phyloP scores from a whole-genome alignment of 169 alveolate species.

The Amoebophrya sp. region DNA sequence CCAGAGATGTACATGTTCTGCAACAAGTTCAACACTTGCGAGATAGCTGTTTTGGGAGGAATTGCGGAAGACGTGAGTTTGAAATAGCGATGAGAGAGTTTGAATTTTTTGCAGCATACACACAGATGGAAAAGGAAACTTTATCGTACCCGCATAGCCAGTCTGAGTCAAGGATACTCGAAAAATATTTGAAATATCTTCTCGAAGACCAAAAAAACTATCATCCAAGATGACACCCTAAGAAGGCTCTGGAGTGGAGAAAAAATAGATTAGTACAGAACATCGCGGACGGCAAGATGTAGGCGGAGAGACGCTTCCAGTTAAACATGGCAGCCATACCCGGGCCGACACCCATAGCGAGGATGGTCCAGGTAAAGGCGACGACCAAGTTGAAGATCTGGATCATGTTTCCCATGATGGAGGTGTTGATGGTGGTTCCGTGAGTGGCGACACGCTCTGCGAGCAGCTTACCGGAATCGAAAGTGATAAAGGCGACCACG shows the following conservation, averaged over 20 bases:
- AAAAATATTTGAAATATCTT: too few species aligned
- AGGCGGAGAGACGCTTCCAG: constrained; percentile 17
- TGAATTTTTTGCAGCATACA: too few species aligned
- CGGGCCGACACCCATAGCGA: neutral
- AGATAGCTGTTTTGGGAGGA: neutral
- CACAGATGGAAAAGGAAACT: too few species aligned
- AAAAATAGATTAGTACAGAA: neutral
- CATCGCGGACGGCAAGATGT: constrained; percentile 14
- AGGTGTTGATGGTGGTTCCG: constrained; percentile 1
- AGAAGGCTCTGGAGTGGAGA: too few species aligned
- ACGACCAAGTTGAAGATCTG: neutral
- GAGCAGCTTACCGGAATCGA: neutral
- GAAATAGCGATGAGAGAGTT: too few species aligned
- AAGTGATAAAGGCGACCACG: neutral
- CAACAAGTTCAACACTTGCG: neutral
- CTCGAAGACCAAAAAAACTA: too few species aligned
- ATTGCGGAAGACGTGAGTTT: too few species aligned
- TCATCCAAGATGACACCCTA: too few species aligned
- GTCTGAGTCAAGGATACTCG: too few species aligned
- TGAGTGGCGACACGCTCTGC: neutral
- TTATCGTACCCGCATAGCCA: too few species aligned
- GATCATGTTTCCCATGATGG: neutral
- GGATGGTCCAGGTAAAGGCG: neutral
- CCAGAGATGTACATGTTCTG: constrained; percentile 7
- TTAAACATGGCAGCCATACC: neutral